Conservation (phyloP, 768 basidiomycete species). For the Leccinum subtestaceum region DNA sequence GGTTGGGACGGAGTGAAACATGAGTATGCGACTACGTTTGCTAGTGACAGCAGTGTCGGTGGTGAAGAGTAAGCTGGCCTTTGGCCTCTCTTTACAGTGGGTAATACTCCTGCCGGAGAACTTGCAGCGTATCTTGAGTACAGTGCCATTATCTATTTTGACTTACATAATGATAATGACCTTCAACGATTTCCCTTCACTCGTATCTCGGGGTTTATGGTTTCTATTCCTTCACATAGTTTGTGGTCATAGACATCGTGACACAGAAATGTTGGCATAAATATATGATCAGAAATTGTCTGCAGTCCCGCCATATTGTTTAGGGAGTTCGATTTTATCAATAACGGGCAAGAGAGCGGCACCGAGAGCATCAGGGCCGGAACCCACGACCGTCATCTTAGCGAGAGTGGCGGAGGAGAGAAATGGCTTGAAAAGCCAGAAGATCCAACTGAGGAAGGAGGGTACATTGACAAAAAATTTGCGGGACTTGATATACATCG, state of each 20-base stretch:
- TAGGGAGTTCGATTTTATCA: constrained; percentile 56
- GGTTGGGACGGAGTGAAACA: constrained; percentile 40
- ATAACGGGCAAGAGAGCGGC: constrained; percentile 60
- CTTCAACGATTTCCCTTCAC: background rate
- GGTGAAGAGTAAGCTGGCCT: constrained; percentile 20
- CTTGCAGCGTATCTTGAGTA: background rate
- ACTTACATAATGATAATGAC: background rate
- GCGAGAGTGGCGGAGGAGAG: constrained; percentile 70
- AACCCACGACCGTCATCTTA: constrained; percentile 79
- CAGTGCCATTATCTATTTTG: background rate
- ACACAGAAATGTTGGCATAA: background rate
- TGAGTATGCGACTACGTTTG: constrained; percentile 43
- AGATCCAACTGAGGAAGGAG: constrained; percentile 72
- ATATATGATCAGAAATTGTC: constrained; percentile 42
- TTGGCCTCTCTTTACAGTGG: background rate
- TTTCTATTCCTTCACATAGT: background rate
- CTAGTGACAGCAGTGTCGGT: constrained; percentile 35
- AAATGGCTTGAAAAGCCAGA: constrained; percentile 79
- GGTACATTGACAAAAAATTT: constrained; percentile 87
- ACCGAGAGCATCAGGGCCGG: constrained; percentile 54
- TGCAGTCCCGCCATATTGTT: constrained; percentile 67
- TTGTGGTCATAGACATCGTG: background rate
- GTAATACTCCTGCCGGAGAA: too few relatives aligned
- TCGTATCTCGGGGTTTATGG: background rate
- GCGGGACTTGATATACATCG: constrained; percentile 43